Percentiles rank a stretch among this genome's conserved stretches.
phyloP scores from a whole-genome alignment of 805 yeast genomes.

The Starmera dryadoides region DNA sequence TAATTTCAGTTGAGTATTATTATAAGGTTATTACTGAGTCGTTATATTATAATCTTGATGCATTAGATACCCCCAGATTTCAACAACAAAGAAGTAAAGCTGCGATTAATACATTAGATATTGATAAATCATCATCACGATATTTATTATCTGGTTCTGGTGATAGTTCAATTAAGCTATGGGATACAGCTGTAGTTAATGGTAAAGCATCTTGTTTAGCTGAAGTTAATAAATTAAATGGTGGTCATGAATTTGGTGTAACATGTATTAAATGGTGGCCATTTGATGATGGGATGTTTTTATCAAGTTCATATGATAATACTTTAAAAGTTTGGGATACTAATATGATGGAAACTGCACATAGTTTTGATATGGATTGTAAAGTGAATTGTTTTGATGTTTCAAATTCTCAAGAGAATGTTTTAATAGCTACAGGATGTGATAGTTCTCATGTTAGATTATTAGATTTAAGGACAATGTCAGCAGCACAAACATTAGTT shows the following conservation, averaged over 20 bases:
- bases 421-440: conserved; percentile 61
- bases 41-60: conserved; percentile 13
- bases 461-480: conserved; percentile 64
- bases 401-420: conserved; percentile 34
- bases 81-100: conserved; percentile 8
- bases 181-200: conserved; percentile 38
- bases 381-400: conserved; percentile 65
- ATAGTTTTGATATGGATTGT: conserved; percentile 52
- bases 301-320: conserved; percentile 75
- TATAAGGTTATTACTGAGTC: conserved; percentile 17
- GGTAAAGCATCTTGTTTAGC: conserved; percentile 6
- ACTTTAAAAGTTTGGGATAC: conserved; percentile 81
- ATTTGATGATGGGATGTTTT: conserved; percentile 76
- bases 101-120: conserved; percentile 51
- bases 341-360: conserved; percentile 53
- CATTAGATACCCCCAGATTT: conserved; percentile 15
- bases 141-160: conserved; percentile 66
- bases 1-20: conserved; percentile 3
- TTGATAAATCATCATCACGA: conserved; percentile 40
- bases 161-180: conserved; percentile 58
- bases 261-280: conserved; percentile 87
- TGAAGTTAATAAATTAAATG: conserved; percentile 18
- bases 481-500: conserved; percentile 62
- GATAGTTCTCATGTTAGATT: conserved; percentile 66
- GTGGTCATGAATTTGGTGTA: conserved; percentile 63